Percentiles rank a stretch among this genome's conserved stretches.
Evolutionary conservation across 2,329 filamentous ascomycete genomes (phyloP).

Genomic region (Colletotrichum melonis): DNA sequence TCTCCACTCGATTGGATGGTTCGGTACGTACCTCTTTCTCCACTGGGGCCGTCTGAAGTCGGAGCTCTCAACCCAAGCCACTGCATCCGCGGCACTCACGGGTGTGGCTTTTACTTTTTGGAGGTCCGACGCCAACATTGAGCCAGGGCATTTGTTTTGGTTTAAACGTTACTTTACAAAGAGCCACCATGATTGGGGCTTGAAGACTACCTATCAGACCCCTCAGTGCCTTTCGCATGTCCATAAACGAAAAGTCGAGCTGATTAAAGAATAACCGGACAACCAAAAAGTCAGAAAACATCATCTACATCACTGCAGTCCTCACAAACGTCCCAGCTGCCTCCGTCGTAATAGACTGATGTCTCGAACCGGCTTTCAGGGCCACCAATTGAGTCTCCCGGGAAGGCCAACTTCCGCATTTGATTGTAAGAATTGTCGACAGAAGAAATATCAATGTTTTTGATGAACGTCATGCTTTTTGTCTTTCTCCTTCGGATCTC

Average conservation of each 20-base stretch:
- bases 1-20: slow-evolving; percentile 1
- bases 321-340: neutral
- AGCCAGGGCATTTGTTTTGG: neutral
- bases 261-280: neutral
- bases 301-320: neutral
- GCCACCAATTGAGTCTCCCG: neutral
- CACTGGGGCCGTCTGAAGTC: neutral
- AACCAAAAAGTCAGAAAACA: neutral
- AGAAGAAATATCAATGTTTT: neutral
- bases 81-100: neutral
- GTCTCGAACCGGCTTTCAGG: neutral
- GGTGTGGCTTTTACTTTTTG: neutral
- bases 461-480: slow-evolving; percentile 4
- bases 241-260: neutral
- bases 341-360: neutral
- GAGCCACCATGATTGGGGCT: neutral
- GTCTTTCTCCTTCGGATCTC: neutral
- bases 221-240: neutral
- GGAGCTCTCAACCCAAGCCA: neutral
- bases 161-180: neutral
- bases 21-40: neutral
- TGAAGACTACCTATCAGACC: neutral
- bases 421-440: neutral
- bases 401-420: neutral
- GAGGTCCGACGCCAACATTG: neutral